Evolutionary conservation across 352 stramenopile genomes (phyloP).

Genomic region (Phytophthora nicotianae): DNA sequence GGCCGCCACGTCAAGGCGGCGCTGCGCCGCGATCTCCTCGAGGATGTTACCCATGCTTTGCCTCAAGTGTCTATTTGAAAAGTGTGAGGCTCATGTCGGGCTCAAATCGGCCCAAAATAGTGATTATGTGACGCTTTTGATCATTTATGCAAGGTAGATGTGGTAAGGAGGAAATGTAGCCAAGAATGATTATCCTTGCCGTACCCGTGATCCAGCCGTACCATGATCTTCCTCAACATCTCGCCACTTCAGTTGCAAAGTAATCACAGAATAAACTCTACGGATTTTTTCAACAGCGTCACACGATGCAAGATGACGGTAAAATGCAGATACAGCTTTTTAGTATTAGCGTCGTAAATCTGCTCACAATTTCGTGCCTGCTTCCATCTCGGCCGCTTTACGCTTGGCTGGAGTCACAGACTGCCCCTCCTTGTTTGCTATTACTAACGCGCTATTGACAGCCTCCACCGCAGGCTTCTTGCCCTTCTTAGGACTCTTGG

Average conservation of each 20-base stretch:
- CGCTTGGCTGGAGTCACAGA: constrained; percentile 50
- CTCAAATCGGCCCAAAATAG: constrained; percentile 5
- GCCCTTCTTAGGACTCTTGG: constrained; percentile 29
- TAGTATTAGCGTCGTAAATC: constrained; percentile 14
- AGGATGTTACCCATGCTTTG: constrained; percentile 67
- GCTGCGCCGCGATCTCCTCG: constrained; percentile 79
- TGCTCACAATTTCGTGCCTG: constrained; percentile 28
- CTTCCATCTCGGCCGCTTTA: constrained; percentile 57
- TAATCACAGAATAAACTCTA: constrained; percentile 6
- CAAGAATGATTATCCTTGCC: background rate
- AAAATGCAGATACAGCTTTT: constrained; percentile 8
- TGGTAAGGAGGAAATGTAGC: no score
- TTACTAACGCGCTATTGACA: constrained; percentile 10
- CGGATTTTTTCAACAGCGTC: constrained; percentile 8
- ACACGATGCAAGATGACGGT: constrained; percentile 3
- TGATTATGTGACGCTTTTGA: constrained; percentile 7
- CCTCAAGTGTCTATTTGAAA: background rate
- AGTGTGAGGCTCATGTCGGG: constrained; percentile 3
- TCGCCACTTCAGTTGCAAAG: background rate
- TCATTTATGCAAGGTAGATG: background rate
- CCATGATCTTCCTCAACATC: background rate
- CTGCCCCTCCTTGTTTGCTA: constrained; percentile 24
- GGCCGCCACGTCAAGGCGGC: constrained; percentile 65
- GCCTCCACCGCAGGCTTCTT: constrained; percentile 20
- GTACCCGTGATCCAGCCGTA: background rate